A percentile compares a stretch with the other conserved stretches of the same genome.
Evolutionary conservation across 495 filamentous ascomycete genomes (phyloP).

Genomic region (Usnea hakonensis): DNA sequence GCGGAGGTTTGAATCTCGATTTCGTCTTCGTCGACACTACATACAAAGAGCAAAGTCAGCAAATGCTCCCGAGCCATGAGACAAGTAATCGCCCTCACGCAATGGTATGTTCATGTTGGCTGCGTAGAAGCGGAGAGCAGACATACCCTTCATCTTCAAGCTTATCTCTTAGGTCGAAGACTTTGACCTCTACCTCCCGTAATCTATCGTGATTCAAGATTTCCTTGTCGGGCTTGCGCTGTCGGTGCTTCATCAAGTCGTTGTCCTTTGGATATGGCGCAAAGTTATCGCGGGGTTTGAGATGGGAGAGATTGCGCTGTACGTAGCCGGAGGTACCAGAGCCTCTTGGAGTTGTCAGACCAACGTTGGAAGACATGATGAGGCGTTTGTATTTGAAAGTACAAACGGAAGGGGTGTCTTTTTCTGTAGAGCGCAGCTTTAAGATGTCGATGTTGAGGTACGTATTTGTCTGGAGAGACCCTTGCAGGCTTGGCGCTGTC

Average conservation of each 20-base stretch:
- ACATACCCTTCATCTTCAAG: slow-evolving; percentile 80
- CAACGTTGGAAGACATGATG: slow-evolving; percentile 93
- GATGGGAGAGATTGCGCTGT: slow-evolving; percentile 84
- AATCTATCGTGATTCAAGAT: slow-evolving; percentile 91
- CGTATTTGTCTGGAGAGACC: not conserved
- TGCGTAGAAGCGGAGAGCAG: not conserved
- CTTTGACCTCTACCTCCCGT: slow-evolving; percentile 81
- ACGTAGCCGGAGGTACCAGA: slow-evolving; percentile 96
- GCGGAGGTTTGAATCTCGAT: slow-evolving; percentile 60
- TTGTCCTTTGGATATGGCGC: slow-evolving; percentile 59
- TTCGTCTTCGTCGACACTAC: slow-evolving; percentile 68
- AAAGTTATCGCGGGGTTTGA: slow-evolving; percentile 60
- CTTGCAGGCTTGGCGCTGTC: slow-evolving; percentile 14
- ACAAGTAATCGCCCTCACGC: not conserved
- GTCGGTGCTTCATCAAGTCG: slow-evolving; percentile 54
- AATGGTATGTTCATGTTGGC: not conserved
- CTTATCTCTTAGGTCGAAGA: slow-evolving; percentile 80
- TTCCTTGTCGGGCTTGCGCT: slow-evolving; percentile 79
- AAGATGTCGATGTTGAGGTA: not conserved
- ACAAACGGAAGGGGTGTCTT: slow-evolving; percentile 1
- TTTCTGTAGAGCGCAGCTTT: not conserved
- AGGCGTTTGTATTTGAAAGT: not conserved
- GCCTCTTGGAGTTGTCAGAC: slow-evolving; percentile 88
- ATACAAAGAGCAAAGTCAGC: not conserved
- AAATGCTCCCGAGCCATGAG: not conserved